Conservation (phyloP, 106 monocot species). For the Apostasia shenzhenica region DNA sequence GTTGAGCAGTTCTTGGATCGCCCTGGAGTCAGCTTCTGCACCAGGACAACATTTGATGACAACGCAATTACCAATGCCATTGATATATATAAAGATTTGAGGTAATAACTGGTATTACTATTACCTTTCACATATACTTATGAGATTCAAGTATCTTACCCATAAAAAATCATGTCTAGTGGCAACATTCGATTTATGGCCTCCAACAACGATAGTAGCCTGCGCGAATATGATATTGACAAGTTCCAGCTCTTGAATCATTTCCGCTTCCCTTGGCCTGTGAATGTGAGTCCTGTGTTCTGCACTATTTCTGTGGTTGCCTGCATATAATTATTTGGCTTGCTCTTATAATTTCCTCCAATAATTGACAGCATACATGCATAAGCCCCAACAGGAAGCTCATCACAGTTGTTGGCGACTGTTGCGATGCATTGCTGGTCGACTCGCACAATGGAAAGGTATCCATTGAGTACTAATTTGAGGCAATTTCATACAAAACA, state of each 20-base stretch:
- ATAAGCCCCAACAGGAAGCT: slow-evolving; percentile 20
- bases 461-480: not conserved
- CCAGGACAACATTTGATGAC: slow-evolving; percentile 22
- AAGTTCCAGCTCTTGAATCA: slow-evolving; percentile 52
- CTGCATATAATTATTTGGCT: slow-evolving; percentile 1
- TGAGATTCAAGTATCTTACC: not conserved
- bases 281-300: slow-evolving; percentile 37
- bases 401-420: slow-evolving; percentile 25
- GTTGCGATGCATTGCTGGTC: slow-evolving; percentile 19
- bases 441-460: slow-evolving; percentile 28
- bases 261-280: slow-evolving; percentile 48
- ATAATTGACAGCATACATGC: slow-evolving; percentile 16
- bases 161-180: slow-evolving; percentile 9
- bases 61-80: slow-evolving; percentile 47
- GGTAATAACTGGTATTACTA: slow-evolving; percentile 4
- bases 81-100: slow-evolving; percentile 40
- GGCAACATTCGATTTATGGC: slow-evolving; percentile 34
- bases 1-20: slow-evolving; percentile 42
- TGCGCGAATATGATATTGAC: slow-evolving; percentile 57
- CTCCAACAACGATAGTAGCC: slow-evolving; percentile 50
- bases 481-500: not conserved
- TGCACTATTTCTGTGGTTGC: not conserved
- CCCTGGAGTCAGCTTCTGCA: slow-evolving; percentile 41
- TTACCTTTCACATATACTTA: not conserved
- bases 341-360: not conserved